Base-by-base conservation (phyloP, 2,329 filamentous ascomycete species). In the Phialocephala subalpina region DNA sequence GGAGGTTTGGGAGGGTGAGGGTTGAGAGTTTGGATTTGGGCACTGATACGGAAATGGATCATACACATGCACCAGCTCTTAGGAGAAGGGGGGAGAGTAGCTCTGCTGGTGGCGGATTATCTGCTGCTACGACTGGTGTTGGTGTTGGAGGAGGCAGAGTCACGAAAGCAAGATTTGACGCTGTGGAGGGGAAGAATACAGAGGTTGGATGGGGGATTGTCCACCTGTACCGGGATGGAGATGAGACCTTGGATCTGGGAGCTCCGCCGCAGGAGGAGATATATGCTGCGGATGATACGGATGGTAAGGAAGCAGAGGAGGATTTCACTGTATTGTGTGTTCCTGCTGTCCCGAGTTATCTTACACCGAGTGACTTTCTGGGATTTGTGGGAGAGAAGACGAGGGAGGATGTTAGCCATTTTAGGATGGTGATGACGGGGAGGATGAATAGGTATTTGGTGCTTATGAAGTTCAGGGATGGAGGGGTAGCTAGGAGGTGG, bases 391-490 rank as follows among this genome's bases (percentile, higher is more conserved):
- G 96, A 3, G 92, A 97, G 77, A 89, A 89, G 75, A 97, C 95
- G 77, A 87, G 92, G 77, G 88, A 92, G 65, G 87, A 94, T 67
- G 93, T 99, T 65, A 96, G 91, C 73, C 96, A 99, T 81, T 97
- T 97, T 76, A 86, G 96, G 61, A 93, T 99, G 87, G 92, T 99
- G 63, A 90, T 94, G 83, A 98, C 96, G 1, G 92, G 91, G 62
- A 86, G 90, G 69, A 90, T 93, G 78, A 97, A 97, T 78, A 88
- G 94, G 68, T 98, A 98, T 80, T 92, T 99, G 84, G 95, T 97
- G 29, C 83, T 99, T 67, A 92, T 99, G 87, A 97, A 97, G 80
- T 97, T 98, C 77, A 87, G 93, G 57, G 89, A 91, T 70, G 86
- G 87, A 35, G 87, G 86, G 73, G 88, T 87, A 68, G 96, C 96